Conservation (phyloP, 2,329 filamentous ascomycete species). For the Fusarium fujikuroi region DNA sequence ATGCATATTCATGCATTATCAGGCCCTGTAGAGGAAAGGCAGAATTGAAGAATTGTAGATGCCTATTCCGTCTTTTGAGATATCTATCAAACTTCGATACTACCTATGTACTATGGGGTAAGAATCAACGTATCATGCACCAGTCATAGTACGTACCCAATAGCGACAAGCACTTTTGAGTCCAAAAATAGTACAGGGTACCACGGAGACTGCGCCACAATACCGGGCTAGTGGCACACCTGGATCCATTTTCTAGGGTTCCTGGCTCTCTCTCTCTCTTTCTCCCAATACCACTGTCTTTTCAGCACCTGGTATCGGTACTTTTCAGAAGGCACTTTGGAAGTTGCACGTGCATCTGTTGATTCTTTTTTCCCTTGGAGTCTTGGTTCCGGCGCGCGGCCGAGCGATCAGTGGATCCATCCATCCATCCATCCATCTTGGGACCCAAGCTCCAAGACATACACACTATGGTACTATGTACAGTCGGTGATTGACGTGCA, state of each 20-base stretch:
- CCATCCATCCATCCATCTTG: slow-evolving; percentile 4
- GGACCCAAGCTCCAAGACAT: not conserved
- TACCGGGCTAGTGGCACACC: slow-evolving; percentile 24
- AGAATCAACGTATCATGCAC: slow-evolving; percentile 4
- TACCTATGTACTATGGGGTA: not conserved
- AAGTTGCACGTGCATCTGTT: slow-evolving; percentile 33
- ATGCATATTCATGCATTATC: slow-evolving; percentile 29
- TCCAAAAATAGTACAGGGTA: slow-evolving; percentile 42
- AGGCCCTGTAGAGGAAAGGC: slow-evolving; percentile 22
- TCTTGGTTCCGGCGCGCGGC: slow-evolving; percentile 23
- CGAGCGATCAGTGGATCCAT: slow-evolving; percentile 40
- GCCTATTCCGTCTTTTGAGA: slow-evolving; percentile 1
- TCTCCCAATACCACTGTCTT: slow-evolving; percentile 27
- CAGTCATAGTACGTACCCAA: not conserved
- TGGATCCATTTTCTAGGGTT: slow-evolving; percentile 5
- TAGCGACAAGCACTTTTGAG: slow-evolving; percentile 20
- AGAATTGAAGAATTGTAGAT: slow-evolving; percentile 24
- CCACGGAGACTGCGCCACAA: slow-evolving; percentile 32
- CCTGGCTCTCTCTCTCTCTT: slow-evolving; percentile 26
- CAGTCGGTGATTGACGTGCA: slow-evolving; percentile 22
- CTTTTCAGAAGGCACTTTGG: slow-evolving; percentile 14
- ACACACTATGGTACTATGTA: not conserved
- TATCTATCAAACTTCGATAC: not conserved
- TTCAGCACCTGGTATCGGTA: slow-evolving; percentile 37
- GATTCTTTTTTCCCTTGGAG: slow-evolving; percentile 14